Evolutionary conservation across 257 asterid species (phyloP), one percentile per base, ranked within the genome.

Genomic region (Forsythia viridissima): DNA sequence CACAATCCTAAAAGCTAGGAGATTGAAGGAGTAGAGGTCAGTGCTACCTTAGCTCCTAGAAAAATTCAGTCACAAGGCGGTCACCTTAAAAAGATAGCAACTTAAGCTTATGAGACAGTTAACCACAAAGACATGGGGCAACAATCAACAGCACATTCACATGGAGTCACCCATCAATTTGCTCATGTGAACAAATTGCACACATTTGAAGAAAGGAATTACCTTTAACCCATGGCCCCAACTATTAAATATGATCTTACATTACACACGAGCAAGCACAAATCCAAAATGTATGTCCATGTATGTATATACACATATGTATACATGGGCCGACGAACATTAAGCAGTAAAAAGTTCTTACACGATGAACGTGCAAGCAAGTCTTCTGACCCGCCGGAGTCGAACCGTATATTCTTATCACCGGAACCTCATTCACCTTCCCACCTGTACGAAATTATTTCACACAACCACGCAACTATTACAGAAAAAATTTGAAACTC

Each of bases 301-400:
- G 12, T 76, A 24, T 37, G n/a, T 5, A 8, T 16, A 70, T n/a
- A 46, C 36, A 46, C 59, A 66, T 63, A 20, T 43, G 11, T 16
- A n/a, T 61, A 24, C 13, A 15, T 8, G 57, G 59, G 11, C 16
- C 38, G 4, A 12, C 38, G 36, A 70, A 75, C 20, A 70, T 69
- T 3, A 37, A 68, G 76, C 52, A 75, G 69, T 20, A 77, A 55
- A 43, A 68, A 38, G 72, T 38, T 15, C 92, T 79, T 91, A 93
- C 98, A 75, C 89, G 87, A 80, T 93, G 99, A 75, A 94, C 75
- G 87, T 94, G 99, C 95, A 94, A 84, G 83, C 98, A 94, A 75
- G 99, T 84, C 84, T 93, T 94, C 87, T 94, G 99, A 65, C 96
- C 99, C 81, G 94, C 96, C 30, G 97, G 96, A 48, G 98, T 94